These are phyloP conservation scores for Lentinula lateritia DNA, from an alignment of 768 basidiomycete species.

Conservation along the genomic window DNA sequence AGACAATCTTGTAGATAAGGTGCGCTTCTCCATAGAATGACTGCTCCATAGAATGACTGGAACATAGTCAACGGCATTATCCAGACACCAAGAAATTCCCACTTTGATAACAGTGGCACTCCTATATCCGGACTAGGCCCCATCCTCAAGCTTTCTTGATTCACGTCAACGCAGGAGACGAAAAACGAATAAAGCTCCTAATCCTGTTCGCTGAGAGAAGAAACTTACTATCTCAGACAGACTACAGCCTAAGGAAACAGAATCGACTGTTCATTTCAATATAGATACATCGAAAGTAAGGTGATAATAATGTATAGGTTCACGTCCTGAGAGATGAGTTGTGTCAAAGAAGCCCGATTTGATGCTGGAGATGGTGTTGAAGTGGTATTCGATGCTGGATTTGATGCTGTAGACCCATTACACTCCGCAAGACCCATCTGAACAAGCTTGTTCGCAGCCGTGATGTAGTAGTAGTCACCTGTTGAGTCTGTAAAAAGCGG, in stretches of 20 bases:
- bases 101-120: not conserved
- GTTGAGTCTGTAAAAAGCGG: not conserved
- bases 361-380: not conserved
- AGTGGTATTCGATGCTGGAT: not conserved
- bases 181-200: not conserved
- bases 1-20: not conserved
- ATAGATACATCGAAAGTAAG: not conserved
- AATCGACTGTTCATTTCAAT: not conserved
- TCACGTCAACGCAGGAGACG: not conserved
- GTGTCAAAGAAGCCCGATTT: not conserved
- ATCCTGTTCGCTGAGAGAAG: not conserved
- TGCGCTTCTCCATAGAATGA: not conserved
- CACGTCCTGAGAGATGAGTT: not conserved
- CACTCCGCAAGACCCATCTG: constrained; percentile 23
- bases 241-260: not conserved
- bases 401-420: not conserved
- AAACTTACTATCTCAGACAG: not conserved
- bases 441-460: constrained; percentile 31
- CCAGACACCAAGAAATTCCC: not conserved
- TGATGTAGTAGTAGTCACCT: constrained; percentile 45
- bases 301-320: not conserved
- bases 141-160: no score
- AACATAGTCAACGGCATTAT: not conserved
- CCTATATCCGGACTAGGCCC: not conserved
- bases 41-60: not conserved